Evolutionary conservation across 23 red algal species (phyloP).

Genomic region (Gracilaria domingensis): DNA sequence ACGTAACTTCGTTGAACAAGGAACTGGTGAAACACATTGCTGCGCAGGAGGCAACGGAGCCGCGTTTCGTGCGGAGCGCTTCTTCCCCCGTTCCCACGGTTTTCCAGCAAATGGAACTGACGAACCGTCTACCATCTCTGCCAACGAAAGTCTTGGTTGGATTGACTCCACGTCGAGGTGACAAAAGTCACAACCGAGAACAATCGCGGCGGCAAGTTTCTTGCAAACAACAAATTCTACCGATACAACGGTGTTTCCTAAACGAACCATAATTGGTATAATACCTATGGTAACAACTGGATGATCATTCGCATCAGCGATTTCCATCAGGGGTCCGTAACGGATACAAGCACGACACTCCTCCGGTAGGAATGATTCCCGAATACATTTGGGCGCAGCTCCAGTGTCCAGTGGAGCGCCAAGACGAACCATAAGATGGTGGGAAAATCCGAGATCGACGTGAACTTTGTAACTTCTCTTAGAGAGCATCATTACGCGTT

Average conservation of each 20-base stretch:
- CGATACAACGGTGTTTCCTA: background rate
- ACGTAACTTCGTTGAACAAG: background rate
- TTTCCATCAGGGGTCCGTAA: conserved; percentile 17
- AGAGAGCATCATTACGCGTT: background rate
- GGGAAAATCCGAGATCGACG: background rate
- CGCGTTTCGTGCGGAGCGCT: background rate
- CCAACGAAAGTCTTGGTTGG: background rate
- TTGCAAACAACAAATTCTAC: conserved; percentile 24
- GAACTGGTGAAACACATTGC: background rate
- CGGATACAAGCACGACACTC: background rate
- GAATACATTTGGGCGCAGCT: conserved; percentile 10
- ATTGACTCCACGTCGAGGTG: background rate
- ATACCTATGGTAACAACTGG: background rate
- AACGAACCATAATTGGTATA: background rate
- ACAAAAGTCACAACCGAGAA: conserved; percentile 30
- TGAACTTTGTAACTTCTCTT: conserved; percentile 25
- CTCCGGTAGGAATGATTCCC: background rate
- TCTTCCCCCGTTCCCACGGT: background rate
- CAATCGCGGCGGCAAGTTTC: conserved; percentile 7
- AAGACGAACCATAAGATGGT: background rate
- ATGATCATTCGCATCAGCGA: conserved; percentile 14
- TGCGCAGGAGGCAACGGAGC: background rate
- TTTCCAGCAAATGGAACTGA: conserved; percentile 18
- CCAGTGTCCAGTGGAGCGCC: conserved; percentile 14
- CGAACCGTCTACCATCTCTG: conserved; percentile 9